Percentiles rank a stretch among this genome's conserved stretches.
phyloP scores from a whole-genome alignment of 2,329 filamentous ascomycete genomes.

The Alternaria brassicicola region DNA sequence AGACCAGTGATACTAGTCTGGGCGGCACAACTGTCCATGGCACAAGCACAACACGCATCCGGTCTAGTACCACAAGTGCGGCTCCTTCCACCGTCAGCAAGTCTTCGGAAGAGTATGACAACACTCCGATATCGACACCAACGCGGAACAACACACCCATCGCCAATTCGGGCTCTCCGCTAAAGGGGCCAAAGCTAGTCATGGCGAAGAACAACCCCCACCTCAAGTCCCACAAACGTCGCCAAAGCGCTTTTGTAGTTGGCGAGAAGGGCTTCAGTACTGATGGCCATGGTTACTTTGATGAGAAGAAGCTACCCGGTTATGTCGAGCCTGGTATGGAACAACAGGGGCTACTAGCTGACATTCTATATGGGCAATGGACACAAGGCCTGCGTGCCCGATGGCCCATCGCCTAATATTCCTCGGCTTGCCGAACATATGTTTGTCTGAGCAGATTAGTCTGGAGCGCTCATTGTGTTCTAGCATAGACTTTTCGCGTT shows the following conservation, averaged over 20 bases:
- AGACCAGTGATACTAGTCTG: conserved; percentile 40
- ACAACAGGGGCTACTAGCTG: conserved; percentile 85
- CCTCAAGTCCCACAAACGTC: conserved; percentile 73
- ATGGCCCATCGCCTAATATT: conserved; percentile 46
- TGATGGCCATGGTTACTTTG: conserved; percentile 36
- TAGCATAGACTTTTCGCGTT: neutral
- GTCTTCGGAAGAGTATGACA: conserved; percentile 27
- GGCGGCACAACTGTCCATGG: conserved; percentile 45
- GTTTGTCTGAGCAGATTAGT: neutral
- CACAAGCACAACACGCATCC: conserved; percentile 42
- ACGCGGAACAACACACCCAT: conserved; percentile 34
- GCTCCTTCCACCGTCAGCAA: conserved; percentile 24
- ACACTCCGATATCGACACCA: conserved; percentile 28
- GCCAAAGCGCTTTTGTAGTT: conserved; percentile 46
- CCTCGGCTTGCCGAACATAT: neutral
- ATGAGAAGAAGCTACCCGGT: conserved; percentile 63
- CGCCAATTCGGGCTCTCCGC: conserved; percentile 48
- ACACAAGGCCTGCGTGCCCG: conserved; percentile 73
- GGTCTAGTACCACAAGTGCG: conserved; percentile 36
- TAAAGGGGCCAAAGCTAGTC: conserved; percentile 69
- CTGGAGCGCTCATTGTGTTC: neutral
- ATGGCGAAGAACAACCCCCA: conserved; percentile 85
- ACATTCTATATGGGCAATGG: conserved; percentile 92
- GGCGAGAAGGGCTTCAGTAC: conserved; percentile 55
- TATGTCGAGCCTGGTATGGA: conserved; percentile 78